A percentile compares a stretch with the other conserved stretches of the same genome.
Conservation (phyloP, 805 yeast species). For the Candida coquimbonensis region DNA sequence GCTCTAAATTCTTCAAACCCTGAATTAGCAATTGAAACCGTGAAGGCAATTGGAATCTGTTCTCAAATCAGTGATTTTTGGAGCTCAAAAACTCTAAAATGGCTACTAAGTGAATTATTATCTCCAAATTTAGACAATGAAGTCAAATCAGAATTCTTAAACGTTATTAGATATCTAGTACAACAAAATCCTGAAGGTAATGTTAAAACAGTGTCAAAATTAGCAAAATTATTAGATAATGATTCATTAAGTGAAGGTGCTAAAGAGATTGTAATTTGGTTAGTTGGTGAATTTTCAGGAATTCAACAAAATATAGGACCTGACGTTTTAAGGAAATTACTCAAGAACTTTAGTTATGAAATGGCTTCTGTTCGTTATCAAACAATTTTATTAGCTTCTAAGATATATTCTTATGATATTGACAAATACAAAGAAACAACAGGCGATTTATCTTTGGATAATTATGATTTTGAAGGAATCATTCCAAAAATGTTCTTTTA, state of each 20-base stretch:
- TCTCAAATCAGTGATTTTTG: constrained; percentile 43
- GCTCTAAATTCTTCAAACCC: constrained; percentile 27
- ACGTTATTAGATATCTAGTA: constrained; percentile 65
- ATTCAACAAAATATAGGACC: constrained; percentile 51
- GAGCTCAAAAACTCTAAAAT: constrained; percentile 48
- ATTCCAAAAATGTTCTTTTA: constrained; percentile 51
- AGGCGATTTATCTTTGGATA: constrained; percentile 18
- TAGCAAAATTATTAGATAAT: constrained; percentile 31
- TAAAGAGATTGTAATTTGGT: constrained; percentile 81
- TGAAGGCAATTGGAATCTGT: constrained; percentile 57
- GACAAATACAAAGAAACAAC: constrained; percentile 29
- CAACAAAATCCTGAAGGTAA: constrained; percentile 54
- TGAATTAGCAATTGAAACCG: constrained; percentile 36
- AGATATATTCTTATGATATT: constrained; percentile 52
- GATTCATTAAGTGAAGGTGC: constrained; percentile 39
- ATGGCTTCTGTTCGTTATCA: constrained; percentile 58
- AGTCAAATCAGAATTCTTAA: constrained; percentile 57
- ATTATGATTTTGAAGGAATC: constrained; percentile 29
- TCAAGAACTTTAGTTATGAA: constrained; percentile 49
- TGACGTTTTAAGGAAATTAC: constrained; percentile 59
- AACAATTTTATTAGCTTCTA: constrained; percentile 66
- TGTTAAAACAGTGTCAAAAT: constrained; percentile 45
- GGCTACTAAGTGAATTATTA: constrained; percentile 52
- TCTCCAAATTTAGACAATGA: constrained; percentile 15
- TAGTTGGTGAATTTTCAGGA: constrained; percentile 73